These are phyloP conservation scores for Diplocarpon rosae DNA, from an alignment of 2,329 filamentous ascomycete genomes.

Conservation along the genomic window DNA sequence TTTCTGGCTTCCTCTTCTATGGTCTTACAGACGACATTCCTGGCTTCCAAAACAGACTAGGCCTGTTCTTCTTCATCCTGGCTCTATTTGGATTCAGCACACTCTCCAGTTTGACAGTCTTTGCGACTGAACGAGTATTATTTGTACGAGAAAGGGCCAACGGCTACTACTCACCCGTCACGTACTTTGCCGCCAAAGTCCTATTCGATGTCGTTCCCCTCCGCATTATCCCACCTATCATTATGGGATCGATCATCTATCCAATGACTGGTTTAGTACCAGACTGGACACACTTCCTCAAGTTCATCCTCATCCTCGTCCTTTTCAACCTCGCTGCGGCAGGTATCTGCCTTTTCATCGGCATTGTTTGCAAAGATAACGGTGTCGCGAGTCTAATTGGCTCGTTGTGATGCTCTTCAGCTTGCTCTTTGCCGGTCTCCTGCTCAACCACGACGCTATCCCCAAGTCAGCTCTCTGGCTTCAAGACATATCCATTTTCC, in stretches of 20 bases:
- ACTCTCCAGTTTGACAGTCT: conserved; percentile 84
- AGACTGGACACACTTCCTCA: conserved; percentile 72
- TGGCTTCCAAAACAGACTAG: conserved; percentile 94
- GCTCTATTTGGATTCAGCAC: conserved; percentile 96
- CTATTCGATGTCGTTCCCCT: conserved; percentile 94
- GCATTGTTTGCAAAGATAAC: conserved; percentile 84
- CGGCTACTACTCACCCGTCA: conserved; percentile 87
- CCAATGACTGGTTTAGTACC: conserved; percentile 93
- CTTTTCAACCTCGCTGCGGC: conserved; percentile 94
- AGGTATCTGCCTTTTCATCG: conserved; percentile 89
- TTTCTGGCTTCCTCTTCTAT: conserved; percentile 93
- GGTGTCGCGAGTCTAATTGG: conserved; percentile 90
- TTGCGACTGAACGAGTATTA: conserved; percentile 78
- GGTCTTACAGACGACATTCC: conserved; percentile 91
- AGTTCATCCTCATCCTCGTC: conserved; percentile 83
- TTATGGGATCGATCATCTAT: conserved; percentile 93
- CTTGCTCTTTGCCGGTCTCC: conserved; percentile 81
- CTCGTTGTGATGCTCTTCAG: conserved; percentile 97
- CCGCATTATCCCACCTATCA: conserved; percentile 84
- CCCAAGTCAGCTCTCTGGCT: conserved; percentile 79
- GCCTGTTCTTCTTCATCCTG: conserved; percentile 94
- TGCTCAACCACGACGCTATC: conserved; percentile 91
- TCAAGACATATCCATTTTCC: conserved; percentile 91
- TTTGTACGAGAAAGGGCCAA: conserved; percentile 93
- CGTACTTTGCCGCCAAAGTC: conserved; percentile 94